Evolutionary conservation across 129 eudicot genomes (phyloP).

Genomic region (Tagetes patula): DNA sequence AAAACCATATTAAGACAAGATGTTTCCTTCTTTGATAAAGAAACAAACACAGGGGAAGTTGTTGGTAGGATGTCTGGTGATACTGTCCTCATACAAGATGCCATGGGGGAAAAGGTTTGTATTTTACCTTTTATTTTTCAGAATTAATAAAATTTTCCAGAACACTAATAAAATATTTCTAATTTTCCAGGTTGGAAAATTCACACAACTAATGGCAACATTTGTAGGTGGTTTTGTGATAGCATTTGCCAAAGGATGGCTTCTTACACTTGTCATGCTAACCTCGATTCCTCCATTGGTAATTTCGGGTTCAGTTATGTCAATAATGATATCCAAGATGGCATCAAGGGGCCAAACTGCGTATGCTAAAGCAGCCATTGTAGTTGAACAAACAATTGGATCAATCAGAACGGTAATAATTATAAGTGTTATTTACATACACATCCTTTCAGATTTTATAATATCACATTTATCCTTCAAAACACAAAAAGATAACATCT

Average conservation of each 20-base stretch:
- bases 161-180: conserved; percentile 11
- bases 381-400: conserved; percentile 89
- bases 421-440: not conserved
- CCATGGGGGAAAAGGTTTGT: conserved; percentile 93
- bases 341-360: conserved; percentile 79
- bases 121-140: not conserved
- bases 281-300: conserved; percentile 65
- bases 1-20: conserved; percentile 84
- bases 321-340: conserved; percentile 56
- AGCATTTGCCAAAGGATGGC: conserved; percentile 84
- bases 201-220: conserved; percentile 64
- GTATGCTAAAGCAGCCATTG: conserved; percentile 76
- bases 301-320: conserved; percentile 64
- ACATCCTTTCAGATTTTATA: not conserved
- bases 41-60: conserved; percentile 95
- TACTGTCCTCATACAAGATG: conserved; percentile 93
- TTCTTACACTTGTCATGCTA: conserved; percentile 89
- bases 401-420: conserved; percentile 77
- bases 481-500: not conserved
- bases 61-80: conserved; percentile 98
- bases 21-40: conserved; percentile 83
- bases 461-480: not conserved
- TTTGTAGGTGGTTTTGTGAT: conserved; percentile 81
- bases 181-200: conserved; percentile 73
- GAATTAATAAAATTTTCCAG: not conserved